Evolutionary conservation across 2,329 filamentous ascomycete species (phyloP), one percentile per base, ranked within the genome.

Genomic region (Aaosphaeria arxii): DNA sequence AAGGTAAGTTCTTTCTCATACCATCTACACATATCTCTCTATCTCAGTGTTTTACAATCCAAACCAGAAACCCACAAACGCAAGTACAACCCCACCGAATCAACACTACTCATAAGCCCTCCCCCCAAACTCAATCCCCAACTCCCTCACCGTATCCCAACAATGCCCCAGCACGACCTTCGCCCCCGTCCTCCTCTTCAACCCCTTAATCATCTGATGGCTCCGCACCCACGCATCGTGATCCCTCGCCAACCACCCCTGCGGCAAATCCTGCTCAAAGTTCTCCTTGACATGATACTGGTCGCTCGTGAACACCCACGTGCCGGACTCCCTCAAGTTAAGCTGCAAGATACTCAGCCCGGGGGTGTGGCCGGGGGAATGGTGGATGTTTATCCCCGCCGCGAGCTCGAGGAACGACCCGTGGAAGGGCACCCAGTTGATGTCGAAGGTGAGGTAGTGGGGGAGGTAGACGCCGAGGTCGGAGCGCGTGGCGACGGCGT

Each of bases 271-370:
- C n/a, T 61, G 51, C 31, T 64, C 52, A 33, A 51, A 69, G 30
- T 71, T 71, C 56, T 71, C 68, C 44, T 55, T 55, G 2, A 71
- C 67, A 45, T 71, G 67, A 44, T 71, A 69, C 55, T 66, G 63
- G 54, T 71, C 68, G 17, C 64, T 66, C 11, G 67, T 70, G 52
- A 70, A 68, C 40, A 71, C 62, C 63, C 61, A 70, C 1, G 66
- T 68, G 17, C 69, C 69, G 29, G 49, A 56, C 29, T 68, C 55
- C 40, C 53, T 58, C 49, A 71, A 43, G 45, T 71, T 72, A 33
- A 70, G 56, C 51, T 71, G 69, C 60, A 71, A 54, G 40, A 71
- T 62, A 32, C 48, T 53, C 17, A 71, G 44, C 1, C 70, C 67
- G 0, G 66, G 67, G 2, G 69, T 71, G 45, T 71, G 68, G 11